Evolutionary conservation across 2,329 filamentous ascomycete species (phyloP).

Genomic region (Dothidotthia symphoricarpi): DNA sequence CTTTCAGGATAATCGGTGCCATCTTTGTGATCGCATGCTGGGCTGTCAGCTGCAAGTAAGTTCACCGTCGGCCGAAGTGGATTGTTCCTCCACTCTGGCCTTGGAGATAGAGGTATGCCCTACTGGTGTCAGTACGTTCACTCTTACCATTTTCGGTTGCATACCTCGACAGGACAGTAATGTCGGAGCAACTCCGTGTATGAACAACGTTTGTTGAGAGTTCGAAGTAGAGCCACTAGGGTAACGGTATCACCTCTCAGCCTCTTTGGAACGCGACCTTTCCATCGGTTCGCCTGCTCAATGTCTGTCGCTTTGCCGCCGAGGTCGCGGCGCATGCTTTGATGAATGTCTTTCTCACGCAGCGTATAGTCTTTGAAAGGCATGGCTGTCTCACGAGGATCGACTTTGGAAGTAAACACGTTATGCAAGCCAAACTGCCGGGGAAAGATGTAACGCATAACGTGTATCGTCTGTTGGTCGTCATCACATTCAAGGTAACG

Average conservation of each 20-base stretch:
- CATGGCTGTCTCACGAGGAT: conserved; percentile 66
- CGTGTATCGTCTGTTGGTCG: conserved; percentile 59
- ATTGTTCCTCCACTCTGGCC: conserved; percentile 26
- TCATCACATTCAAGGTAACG: conserved; percentile 56
- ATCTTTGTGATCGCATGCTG: conserved; percentile 7
- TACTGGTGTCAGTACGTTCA: conserved; percentile 17
- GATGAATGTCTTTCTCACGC: conserved; percentile 75
- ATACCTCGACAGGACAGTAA: conserved; percentile 66
- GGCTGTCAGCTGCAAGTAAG: conserved; percentile 4
- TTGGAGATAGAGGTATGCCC: conserved; percentile 26
- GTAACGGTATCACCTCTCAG: conserved; percentile 61
- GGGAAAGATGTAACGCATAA: conserved; percentile 94
- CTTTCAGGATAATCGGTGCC: conserved; percentile 1
- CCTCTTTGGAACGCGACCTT: conserved; percentile 57
- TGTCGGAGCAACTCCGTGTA: conserved; percentile 76
- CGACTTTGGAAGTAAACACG: conserved; percentile 73
- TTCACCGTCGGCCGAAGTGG: conserved; percentile 16
- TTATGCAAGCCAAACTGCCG: conserved; percentile 88
- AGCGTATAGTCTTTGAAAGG: conserved; percentile 81
- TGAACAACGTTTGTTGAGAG: conserved; percentile 70
- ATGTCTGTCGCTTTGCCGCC: conserved; percentile 16
- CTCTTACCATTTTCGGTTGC: background rate
- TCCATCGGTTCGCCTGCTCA: conserved; percentile 36
- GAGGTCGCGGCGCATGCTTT: conserved; percentile 23
- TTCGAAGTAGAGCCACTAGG: conserved; percentile 67